Evolutionary conservation across 805 yeast genomes (phyloP), one percentile per base, ranked within the genome.

Genomic region (Metschnikowia bowlesiae): DNA sequence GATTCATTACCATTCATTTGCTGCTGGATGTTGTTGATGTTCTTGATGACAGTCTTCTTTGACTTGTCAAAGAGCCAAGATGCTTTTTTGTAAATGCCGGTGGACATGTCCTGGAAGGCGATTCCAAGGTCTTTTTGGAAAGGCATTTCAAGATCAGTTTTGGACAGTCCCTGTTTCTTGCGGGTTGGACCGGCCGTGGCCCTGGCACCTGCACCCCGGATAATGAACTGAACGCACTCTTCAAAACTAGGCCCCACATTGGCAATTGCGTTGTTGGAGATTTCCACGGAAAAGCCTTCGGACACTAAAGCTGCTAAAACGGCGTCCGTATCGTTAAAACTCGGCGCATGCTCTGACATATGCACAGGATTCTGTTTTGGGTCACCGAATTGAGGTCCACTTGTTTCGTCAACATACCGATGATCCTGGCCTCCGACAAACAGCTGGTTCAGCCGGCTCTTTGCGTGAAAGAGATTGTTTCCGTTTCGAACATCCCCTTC

Each of bases 271-370:
- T 68, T 66, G 28, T 73, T 76, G 4, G 94, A 82, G 47, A 74
- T 79, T 1, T 80, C 83, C 0, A 78, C 69, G 1, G 84, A 66
- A 59, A 89, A 89, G 2, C 96, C 96, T 82, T 89, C 89, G 52
- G 88, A 94, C 2, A 87, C 66, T 39, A 88, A 70, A 56, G 82
- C 87, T 0, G 92, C 92, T 14, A 87, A 62, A 1, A 81, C 73
- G 39, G 68, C 69, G 55, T 83, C 87, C 41, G 65, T 63, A 51
- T 61, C 46, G 28, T 28, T 29, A 9, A 30, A n/a, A 37, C 6
- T 13, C 36, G 3, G 36, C 1, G 36, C 6, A 33, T 14, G n/a
- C 8, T 33, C 36, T 0, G 8, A n/a, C 10, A 8, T 30, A 10
- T 30, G 8, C 32, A 2, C 32, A 30, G 10, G 32, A 30, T 30